A percentile compares a stretch with the other conserved stretches of the same genome.
phyloP scores from a whole-genome alignment of 2,329 filamentous ascomycete species.

The Aspergillus amoenus region DNA sequence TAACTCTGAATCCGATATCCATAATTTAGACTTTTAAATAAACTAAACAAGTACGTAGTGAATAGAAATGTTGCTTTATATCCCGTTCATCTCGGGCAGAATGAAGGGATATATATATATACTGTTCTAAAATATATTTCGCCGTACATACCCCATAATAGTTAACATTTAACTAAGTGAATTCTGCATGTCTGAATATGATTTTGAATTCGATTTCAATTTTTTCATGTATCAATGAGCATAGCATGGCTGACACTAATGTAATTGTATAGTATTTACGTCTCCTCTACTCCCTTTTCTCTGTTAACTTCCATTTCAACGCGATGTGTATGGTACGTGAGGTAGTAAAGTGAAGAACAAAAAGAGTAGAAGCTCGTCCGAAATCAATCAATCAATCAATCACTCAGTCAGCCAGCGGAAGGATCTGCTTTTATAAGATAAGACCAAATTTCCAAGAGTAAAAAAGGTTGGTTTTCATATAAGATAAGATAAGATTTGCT shows the following conservation, averaged over 20 bases:
- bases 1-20: not conserved
- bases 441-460: conserved; percentile 1
- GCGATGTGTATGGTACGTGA: too few relatives aligned
- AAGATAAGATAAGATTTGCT: not conserved
- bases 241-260: too few relatives aligned
- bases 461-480: not conserved
- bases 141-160: too few relatives aligned
- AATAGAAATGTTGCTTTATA: too few relatives aligned
- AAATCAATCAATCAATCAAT: not conserved
- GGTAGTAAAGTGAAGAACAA: not conserved
- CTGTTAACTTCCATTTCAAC: not conserved
- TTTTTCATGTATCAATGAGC: not conserved
- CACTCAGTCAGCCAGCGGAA: not conserved
- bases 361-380: not conserved
- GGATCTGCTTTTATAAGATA: not conserved
- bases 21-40: not conserved
- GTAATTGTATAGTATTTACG: not conserved
- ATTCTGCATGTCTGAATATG: not conserved
- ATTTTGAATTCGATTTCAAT: not conserved
- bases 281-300: not conserved
- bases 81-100: too few relatives aligned
- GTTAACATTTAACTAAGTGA: too few relatives aligned
- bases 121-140: too few relatives aligned
- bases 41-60: too few relatives aligned
- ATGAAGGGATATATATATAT: too few relatives aligned